Base-by-base conservation (phyloP, 2,329 filamentous ascomycete genomes). In the Stagonosporopsis vannaccii region DNA sequence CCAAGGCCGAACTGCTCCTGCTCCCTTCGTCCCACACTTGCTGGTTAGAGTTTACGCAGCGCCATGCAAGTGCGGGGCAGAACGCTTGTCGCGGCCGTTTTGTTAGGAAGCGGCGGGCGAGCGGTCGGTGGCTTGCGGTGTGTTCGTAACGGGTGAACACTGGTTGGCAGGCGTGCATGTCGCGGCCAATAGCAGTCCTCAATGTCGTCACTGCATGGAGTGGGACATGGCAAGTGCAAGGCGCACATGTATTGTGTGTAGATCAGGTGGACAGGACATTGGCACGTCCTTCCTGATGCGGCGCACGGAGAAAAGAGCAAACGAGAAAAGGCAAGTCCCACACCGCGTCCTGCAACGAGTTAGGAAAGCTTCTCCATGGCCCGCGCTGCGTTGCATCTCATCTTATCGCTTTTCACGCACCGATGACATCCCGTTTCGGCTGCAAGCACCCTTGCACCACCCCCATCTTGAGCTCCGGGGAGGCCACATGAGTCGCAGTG, bases 31-130 rank as follows among this genome's bases (percentile, higher is more conserved):
- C n/a, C n/a, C 51, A 40, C 35, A 45, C 45, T 28, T 50, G 45
- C 25, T 33, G 26, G 47, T 50, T 55, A 56, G 41, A 46, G 52
- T 56, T 56, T 51, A 25, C 35, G 35, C 49, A 26, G 51, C 48
- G 51, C 30, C 25, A 40, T 32, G 32, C 36, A 9, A 12, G 44
- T 49, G 51, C 44, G 51, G 51, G 45, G 51, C 51, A 19, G 13
- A 32, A 43, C 51, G 37, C 51, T 54, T 54, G 30, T 43, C 20
- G 37, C 39, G 20, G 30, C 36, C 42, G 46, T 51, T 52, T 12
- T 32, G 25, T 26, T 32, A 4, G 20, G 17, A 51, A 40, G n/a
- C 25, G 33, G 45, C 35, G 28, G 41, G 33, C 41, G 52, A 46
- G 35, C 45, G 52, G 33, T 23, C 40, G 35, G 17, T 50, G 40